A percentile compares a stretch with the other conserved stretches of the same genome.
Evolutionary conservation across 163 green algal species (phyloP).

Genomic region (Scenedesmus sp.): DNA sequence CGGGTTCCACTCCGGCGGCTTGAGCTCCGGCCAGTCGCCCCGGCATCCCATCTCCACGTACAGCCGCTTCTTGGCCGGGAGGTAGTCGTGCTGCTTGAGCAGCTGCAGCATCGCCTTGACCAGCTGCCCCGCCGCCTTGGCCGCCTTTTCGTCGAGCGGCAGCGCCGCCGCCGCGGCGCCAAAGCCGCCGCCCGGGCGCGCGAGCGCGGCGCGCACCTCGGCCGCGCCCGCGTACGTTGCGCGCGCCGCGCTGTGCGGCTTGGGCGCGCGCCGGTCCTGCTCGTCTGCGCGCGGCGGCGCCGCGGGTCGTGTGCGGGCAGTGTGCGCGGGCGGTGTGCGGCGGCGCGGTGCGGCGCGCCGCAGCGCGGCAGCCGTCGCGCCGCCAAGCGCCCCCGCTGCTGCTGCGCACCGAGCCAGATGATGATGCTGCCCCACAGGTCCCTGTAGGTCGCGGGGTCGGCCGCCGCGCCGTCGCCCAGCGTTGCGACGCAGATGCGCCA

Average conservation of each 20-base stretch:
- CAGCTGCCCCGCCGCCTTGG: conserved; percentile 10
- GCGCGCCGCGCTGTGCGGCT: conserved; percentile 8
- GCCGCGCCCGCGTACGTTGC: background rate
- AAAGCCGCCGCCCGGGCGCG: conserved; percentile 12
- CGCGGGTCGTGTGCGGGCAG: no score
- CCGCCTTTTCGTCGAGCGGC: conserved; percentile 43
- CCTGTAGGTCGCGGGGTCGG: background rate
- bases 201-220: conserved; percentile 28
- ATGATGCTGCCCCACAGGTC: conserved; percentile 50
- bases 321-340: no score
- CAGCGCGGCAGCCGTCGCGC: no score
- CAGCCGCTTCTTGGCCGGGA: conserved; percentile 43
- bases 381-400: no score
- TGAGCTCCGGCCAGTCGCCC: conserved; percentile 53
- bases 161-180: background rate
- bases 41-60: conserved; percentile 51
- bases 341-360: no score
- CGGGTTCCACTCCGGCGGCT: conserved; percentile 50
- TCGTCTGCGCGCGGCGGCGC: conserved; percentile 45
- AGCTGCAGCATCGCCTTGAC: conserved; percentile 37
- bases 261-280: conserved; percentile 34
- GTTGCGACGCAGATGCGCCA: conserved; percentile 29
- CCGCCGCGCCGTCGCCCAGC: conserved; percentile 27
- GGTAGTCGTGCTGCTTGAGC: conserved; percentile 46
- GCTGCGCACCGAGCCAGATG: conserved; percentile 46